Base-by-base conservation (phyloP, 2,329 filamentous ascomycete genomes). In the Boeremia lycopersici region DNA sequence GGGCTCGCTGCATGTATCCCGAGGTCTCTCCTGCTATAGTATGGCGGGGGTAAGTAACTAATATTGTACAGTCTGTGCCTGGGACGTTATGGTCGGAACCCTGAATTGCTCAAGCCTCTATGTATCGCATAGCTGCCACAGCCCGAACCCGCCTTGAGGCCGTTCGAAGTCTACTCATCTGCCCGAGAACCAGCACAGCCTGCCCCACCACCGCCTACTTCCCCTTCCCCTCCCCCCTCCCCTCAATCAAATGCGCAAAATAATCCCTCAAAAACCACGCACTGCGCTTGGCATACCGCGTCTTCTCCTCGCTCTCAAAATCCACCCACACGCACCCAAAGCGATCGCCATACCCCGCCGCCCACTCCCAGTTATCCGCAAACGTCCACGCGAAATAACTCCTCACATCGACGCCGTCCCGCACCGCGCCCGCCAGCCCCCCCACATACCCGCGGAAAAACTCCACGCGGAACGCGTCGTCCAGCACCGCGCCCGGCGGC, bases 311-410 rank as follows among this genome's bases (percentile, higher is more conserved):
- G 2, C 73, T 78, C 6, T 72, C 63, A 41, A 75, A 78, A 48
- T 79, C 76, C 5, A 78, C 66, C 74, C 75, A 79, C 0, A 74
- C 76, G 8, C 70, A 70, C 0, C 77, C 76, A 35, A 79, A 78
- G 1, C 76, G 63, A 52, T 77, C 75, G 0, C 70, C 73, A 48
- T 65, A 78, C 0, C 77, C 77, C 1, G 73, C 74, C n/a, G 76
- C 72, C 77, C 77, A 79, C 54, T 79, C 59, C 56, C 76, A 78
- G n/a, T 78, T 78, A 47, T 78, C 76, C 0, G 71, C 73, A 36
- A 78, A 77, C 0, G 74, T 77, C 76, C 76, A 78, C 0, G 65
- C 76, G 53, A 78, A 78, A 47, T 77, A 78, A 1, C 70, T 74
- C 47, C 74, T 72, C 45, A 78, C 74, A 8, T 77, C 63, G 2